Evolutionary conservation across 1,284 basidiomycete genomes (phyloP), one percentile per base, ranked within the genome.

Genomic region (Porodaedalea pini): DNA sequence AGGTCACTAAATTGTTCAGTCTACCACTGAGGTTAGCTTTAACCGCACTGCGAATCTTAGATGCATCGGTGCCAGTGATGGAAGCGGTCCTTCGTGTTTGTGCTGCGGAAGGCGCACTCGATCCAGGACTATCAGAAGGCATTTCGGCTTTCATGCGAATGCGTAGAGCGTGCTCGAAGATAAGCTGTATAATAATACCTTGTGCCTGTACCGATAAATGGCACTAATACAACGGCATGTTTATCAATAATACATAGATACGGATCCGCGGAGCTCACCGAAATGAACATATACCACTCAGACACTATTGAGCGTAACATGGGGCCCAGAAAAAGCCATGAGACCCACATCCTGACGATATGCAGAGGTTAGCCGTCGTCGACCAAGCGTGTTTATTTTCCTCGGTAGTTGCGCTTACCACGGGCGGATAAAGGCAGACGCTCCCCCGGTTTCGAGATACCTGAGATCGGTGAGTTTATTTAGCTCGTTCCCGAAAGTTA

Each of bases 281-380:
- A 70, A 40, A 78, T 64, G 64, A 74, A 80, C 37, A 79, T 74
- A 57, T 79, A 83, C 73, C 76, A 78, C 59, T 85, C 73, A 39
- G 72, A 67, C 7, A 65, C 65, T 7, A 75, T 48, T 3, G 72
- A 71, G 15, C 70, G 70, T 45, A 75, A 23, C 8, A 79, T 64
- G 2, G 85, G 85, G 6, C 81, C 86, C 1, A 83, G n/a, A 67
- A 87, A 82, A 6, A 89, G 74, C 65, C 77, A 72, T 1, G 71
- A 44, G 34, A 89, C 78, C 86, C 88, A 90, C 19, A 88, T 77
- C 78, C 73, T 34, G 6, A 6, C 6, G 13, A 6, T 13, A 34
- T 6, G 13, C 13, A 6, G 7, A 34, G 32, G 32, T 34, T 13
- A 34, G 32, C 32, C 32, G 13, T 34, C n/a, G n/a, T n/a, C n/a